These are phyloP conservation scores for Neurospora cerealis DNA, from an alignment of 495 filamentous ascomycete species.

Conservation along the genomic window DNA sequence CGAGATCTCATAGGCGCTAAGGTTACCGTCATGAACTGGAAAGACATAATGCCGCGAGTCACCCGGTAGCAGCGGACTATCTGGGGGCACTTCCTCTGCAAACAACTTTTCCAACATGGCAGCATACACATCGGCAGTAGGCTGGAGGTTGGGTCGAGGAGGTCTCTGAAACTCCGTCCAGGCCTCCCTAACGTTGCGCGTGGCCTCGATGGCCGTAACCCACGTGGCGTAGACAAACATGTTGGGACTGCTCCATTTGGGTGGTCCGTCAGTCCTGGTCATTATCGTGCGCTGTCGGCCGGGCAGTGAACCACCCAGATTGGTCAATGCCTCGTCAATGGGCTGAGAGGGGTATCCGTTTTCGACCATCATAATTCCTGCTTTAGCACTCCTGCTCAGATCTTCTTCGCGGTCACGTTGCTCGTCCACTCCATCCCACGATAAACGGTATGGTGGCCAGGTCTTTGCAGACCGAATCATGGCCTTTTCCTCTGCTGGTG, in stretches of 20 bases:
- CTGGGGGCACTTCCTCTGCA: conserved; percentile 4
- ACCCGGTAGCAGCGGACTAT: conserved; percentile 23
- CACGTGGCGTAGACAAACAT: conserved; percentile 23
- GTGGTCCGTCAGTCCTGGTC: conserved; percentile 21
- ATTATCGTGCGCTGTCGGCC: conserved; percentile 31
- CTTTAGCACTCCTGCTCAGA: conserved; percentile 29
- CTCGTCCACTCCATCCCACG: conserved; percentile 35
- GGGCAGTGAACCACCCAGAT: conserved; percentile 25
- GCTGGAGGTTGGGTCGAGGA: conserved; percentile 14
- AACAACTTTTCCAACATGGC: conserved; percentile 38
- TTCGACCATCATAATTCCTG: conserved; percentile 28
- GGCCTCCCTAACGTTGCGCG: conserved; percentile 35
- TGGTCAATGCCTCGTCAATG: conserved; percentile 26
- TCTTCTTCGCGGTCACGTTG: conserved; percentile 29
- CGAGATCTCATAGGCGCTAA: conserved; percentile 33
- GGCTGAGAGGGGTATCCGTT: conserved; percentile 27
- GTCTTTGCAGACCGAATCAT: conserved; percentile 28
- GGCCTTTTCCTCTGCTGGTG: conserved; percentile 23
- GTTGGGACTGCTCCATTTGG: conserved; percentile 13
- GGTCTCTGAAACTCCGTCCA: conserved; percentile 32
- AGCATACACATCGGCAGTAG: conserved; percentile 26
- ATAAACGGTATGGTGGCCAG: conserved; percentile 37
- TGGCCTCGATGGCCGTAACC: conserved; percentile 28
- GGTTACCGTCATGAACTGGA: conserved; percentile 28
- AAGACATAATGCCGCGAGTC: conserved; percentile 25